phyloP scores from a whole-genome alignment of 371 early-diverging fungal species.

The Dinochytrium kinnereticum region DNA sequence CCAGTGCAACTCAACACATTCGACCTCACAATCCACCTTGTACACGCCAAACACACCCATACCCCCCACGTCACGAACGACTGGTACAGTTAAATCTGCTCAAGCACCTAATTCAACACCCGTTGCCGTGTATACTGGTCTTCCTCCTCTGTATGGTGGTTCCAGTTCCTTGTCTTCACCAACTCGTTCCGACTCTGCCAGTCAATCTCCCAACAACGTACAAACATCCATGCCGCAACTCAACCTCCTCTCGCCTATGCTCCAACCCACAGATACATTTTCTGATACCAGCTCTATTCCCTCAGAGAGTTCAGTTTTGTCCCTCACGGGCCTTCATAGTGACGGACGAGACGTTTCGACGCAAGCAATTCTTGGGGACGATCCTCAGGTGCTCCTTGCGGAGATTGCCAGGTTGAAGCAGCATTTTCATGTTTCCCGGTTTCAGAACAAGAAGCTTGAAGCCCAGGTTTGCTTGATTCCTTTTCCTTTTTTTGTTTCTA shows the following conservation, averaged over 20 bases:
- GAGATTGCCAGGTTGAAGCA: background rate
- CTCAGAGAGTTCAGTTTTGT: background rate
- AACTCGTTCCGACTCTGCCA: background rate
- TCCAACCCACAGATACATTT: background rate
- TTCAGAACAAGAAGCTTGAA: slow-evolving; percentile 1
- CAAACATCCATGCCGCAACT: no score
- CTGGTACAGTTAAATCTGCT: no score
- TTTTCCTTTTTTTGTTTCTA: background rate
- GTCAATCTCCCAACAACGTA: background rate
- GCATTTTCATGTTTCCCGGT: background rate
- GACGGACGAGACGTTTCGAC: no score
- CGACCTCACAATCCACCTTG: no score
- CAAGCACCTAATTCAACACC: no score
- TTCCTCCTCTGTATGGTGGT: no score
- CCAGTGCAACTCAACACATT: no score
- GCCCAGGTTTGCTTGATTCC: slow-evolving; percentile 6
- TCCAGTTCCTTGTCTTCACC: background rate
- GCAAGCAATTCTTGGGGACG: no score
- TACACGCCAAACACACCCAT: no score
- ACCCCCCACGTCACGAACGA: no score
- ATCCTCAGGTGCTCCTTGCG: background rate
- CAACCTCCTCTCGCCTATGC: background rate
- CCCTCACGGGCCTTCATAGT: background rate
- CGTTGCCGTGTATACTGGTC: no score
- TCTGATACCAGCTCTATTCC: slow-evolving; percentile 5